Evolutionary conservation across 768 basidiomycete genomes (phyloP).

Genomic region (Macrocybe gigantea): DNA sequence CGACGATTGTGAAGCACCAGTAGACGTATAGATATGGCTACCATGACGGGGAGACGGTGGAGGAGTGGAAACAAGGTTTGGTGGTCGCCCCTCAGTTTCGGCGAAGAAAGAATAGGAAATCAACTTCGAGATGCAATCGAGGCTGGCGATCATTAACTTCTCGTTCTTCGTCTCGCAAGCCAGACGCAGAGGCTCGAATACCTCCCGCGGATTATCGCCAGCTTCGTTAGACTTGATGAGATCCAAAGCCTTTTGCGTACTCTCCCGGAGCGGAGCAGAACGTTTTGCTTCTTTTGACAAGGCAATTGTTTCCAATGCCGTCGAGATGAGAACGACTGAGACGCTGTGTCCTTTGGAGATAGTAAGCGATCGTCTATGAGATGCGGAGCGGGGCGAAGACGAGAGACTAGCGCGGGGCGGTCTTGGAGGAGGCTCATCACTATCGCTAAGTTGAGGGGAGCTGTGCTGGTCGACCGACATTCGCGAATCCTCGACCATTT

Average conservation of each 20-base stretch:
- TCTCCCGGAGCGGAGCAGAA: conserved; percentile 75
- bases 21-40: conserved; percentile 28
- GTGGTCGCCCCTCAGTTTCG: conserved; percentile 43
- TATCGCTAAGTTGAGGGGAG: neutral
- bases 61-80: conserved; percentile 56
- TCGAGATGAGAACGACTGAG: conserved; percentile 74
- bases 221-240: conserved; percentile 73
- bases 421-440: neutral
- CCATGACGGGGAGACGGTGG: conserved; percentile 64
- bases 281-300: conserved; percentile 86
- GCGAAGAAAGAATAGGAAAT: conserved; percentile 97
- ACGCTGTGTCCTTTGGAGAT: conserved; percentile 67
- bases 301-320: conserved; percentile 82
- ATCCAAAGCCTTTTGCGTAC: conserved; percentile 75
- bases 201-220: conserved; percentile 73
- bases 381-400: conserved; percentile 1
- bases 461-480: neutral
- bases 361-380: conserved; percentile 53
- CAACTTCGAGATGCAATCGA: conserved; percentile 97
- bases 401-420: neutral
- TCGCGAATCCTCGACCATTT: too few relatives aligned
- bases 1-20: conserved; percentile 39
- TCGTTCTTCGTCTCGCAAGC: conserved; percentile 95
- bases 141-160: conserved; percentile 91
- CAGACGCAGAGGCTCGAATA: conserved; percentile 92